Base-by-base conservation (phyloP, 495 filamentous ascomycete genomes). In the Penicillium macrosclerotiorum region DNA sequence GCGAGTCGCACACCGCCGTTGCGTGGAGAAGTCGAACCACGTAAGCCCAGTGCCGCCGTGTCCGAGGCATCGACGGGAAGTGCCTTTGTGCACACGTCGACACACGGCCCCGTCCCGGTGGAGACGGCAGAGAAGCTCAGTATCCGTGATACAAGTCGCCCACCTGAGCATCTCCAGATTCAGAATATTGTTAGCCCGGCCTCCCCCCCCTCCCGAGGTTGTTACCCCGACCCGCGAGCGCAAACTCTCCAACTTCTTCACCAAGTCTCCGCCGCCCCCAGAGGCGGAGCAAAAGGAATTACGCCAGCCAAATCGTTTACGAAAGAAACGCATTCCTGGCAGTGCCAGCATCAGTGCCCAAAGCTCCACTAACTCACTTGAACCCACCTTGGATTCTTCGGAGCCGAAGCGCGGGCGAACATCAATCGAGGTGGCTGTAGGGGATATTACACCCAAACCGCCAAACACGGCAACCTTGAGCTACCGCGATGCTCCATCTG, bases 271-370 rank as follows among this genome's bases (percentile, higher is more conserved):
- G 2, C 83, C 86, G 2, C 64, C 66, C 0, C 54, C 64, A 0
- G 58, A 56, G 25, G 75, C 72, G 14, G 88, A 88, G 23, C 72
- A 74, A 29, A 79, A 76, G 42, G 80, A 78, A 9, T 36, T 34
- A 11, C 76, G 86, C 34, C 83, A 83, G 57, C 86, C 88, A 2
- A 95, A 94, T 49, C 92, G 92, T 64, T 64, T 96, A 50, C 83
- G 78, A 59, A 96, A 96, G 68, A 91, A 86, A 68, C 78, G 85
- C 29, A 71, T 86, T 20, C 82, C 83, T 2, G 81, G 82, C 13
- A 87, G 85, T 55, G 73, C 82, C 13, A 89, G 87, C 51, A 82
- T 78, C 22, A 94, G 90, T 54, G 89, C 91, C 1, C 88, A 95
- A 47, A 93, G 88, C 47, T 96, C 91, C 5, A 82, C 81, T 5